Percentiles rank a stretch among this genome's conserved stretches.
phyloP scores from a whole-genome alignment of 2,329 filamentous ascomycete species.

The Aspergillus fijiensis region DNA sequence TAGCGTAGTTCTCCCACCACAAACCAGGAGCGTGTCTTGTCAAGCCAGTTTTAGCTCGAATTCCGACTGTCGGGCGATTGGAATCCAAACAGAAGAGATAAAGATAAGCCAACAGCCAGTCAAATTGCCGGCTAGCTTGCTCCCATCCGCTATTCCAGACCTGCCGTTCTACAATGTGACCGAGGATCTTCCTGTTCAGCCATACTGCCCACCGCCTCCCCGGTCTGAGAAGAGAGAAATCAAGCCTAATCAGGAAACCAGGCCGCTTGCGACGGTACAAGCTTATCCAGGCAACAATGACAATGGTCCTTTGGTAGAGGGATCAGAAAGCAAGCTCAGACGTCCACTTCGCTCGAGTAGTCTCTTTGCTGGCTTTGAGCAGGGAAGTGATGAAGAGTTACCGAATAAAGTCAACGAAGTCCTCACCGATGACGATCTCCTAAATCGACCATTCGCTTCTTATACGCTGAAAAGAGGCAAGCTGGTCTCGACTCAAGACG shows the following conservation, averaged over 20 bases:
- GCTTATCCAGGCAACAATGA: constrained; percentile 78
- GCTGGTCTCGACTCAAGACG: constrained; percentile 38
- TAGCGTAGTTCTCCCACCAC: constrained; percentile 73
- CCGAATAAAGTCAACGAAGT: constrained; percentile 30
- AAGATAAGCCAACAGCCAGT: constrained; percentile 75
- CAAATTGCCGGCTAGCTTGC: constrained; percentile 72
- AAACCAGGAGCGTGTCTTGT: constrained; percentile 76
- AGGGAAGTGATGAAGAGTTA: constrained; percentile 55
- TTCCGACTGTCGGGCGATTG: constrained; percentile 52
- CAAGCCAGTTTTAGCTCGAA: constrained; percentile 65
- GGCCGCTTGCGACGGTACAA: constrained; percentile 53
- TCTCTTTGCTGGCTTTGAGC: constrained; percentile 82
- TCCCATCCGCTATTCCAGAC: constrained; percentile 71
- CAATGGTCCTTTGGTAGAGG: constrained; percentile 66
- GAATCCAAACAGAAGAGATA: constrained; percentile 88
- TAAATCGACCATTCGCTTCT: constrained; percentile 46
- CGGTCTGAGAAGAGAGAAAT: constrained; percentile 31
- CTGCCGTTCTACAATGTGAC: constrained; percentile 38
- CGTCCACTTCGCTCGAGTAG: constrained; percentile 76
- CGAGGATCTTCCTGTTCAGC: constrained; percentile 31
- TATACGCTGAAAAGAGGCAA: constrained; percentile 46
- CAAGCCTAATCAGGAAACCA: constrained; percentile 22
- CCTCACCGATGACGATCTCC: constrained; percentile 46
- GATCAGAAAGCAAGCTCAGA: constrained; percentile 60
- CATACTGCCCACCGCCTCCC: constrained; percentile 37